These are phyloP conservation scores for Trichocladium antarcticum DNA, from an alignment of 495 filamentous ascomycete species.

Conservation along the genomic window DNA sequence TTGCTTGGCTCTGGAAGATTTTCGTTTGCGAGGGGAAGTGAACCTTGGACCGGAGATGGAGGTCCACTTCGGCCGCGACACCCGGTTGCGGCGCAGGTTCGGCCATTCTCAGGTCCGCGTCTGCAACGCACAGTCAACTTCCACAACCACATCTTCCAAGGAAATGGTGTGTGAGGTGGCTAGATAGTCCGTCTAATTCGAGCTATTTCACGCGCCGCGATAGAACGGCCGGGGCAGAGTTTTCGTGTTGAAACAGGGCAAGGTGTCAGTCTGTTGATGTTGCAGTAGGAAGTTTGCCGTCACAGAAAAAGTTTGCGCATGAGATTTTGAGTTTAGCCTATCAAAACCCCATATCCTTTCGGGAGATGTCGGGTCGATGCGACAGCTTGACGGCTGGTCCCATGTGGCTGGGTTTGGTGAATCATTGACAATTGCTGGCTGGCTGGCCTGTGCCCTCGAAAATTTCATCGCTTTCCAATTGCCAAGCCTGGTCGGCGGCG, in stretches of 20 bases:
- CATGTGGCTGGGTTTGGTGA: slow-evolving; percentile 1
- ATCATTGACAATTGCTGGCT: too few relatives aligned
- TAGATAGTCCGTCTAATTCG: neutral
- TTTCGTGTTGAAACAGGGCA: too few relatives aligned
- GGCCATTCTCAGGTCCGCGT: neutral
- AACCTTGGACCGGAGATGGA: neutral
- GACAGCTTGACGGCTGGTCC: slow-evolving; percentile 1
- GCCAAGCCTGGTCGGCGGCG: slow-evolving; percentile 2
- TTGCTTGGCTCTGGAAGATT: too few relatives aligned
- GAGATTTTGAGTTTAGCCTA: slow-evolving; percentile 14
- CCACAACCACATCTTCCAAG: neutral
- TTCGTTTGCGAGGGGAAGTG: too few relatives aligned
- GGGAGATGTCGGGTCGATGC: slow-evolving; percentile 13
- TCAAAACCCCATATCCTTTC: slow-evolving; percentile 7
- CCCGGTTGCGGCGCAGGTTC: neutral
- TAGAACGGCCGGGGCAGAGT: slow-evolving; percentile 3
- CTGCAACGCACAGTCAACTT: neutral
- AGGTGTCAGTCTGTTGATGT: neutral
- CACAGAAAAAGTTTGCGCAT: neutral
- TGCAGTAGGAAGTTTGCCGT: neutral
- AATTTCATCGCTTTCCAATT: slow-evolving; percentile 1
- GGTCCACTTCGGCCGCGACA: neutral
- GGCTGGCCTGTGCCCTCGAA: neutral
- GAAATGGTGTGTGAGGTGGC: neutral
- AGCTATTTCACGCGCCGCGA: slow-evolving; percentile 8